A percentile compares a stretch with the other conserved stretches of the same genome.
Evolutionary conservation across 2,329 filamentous ascomycete genomes (phyloP).

Genomic region (Alternaria postmessia): DNA sequence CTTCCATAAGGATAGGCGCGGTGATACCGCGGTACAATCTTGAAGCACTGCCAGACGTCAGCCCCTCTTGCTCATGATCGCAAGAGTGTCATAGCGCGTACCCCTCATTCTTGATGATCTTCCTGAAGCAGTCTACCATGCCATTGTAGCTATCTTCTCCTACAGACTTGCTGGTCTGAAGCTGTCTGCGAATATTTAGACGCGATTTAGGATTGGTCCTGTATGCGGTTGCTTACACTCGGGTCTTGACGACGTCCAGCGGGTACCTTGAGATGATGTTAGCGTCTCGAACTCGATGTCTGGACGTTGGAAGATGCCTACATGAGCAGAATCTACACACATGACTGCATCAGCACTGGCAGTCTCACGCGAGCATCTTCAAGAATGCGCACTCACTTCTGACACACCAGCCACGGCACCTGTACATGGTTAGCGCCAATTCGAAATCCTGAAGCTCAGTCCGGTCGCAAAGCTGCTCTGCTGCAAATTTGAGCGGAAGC

Average conservation of each 20-base stretch:
- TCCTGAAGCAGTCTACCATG: slow-evolving; percentile 97
- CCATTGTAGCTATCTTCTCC: slow-evolving; percentile 90
- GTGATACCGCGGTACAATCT: slow-evolving; percentile 94
- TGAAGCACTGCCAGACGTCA: slow-evolving; percentile 68
- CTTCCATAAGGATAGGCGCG: slow-evolving; percentile 97
- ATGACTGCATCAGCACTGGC: slow-evolving; percentile 37
- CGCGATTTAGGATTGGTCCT: slow-evolving; percentile 5
- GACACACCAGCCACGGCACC: slow-evolving; percentile 96
- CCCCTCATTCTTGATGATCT: slow-evolving; percentile 97
- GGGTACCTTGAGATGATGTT: slow-evolving; percentile 77
- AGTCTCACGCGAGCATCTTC: slow-evolving; percentile 18
- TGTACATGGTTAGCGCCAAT: slow-evolving; percentile 52
- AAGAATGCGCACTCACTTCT: slow-evolving; percentile 71
- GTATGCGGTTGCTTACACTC: slow-evolving; percentile 72
- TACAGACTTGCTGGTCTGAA: slow-evolving; percentile 76
- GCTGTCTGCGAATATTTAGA: slow-evolving; percentile 68
- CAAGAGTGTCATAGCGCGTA: slow-evolving; percentile 56
- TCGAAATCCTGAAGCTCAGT: slow-evolving; percentile 4
- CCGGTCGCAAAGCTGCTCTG: not conserved
- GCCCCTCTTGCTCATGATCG: not conserved
- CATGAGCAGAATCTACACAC: slow-evolving; percentile 82
- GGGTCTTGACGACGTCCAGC: slow-evolving; percentile 96
- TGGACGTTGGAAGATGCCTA: slow-evolving; percentile 49
- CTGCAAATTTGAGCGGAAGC: not conserved
- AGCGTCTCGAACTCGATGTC: not conserved